Base-by-base conservation (phyloP, 2,329 filamentous ascomycete species). In the Phialocephala subalpina region DNA sequence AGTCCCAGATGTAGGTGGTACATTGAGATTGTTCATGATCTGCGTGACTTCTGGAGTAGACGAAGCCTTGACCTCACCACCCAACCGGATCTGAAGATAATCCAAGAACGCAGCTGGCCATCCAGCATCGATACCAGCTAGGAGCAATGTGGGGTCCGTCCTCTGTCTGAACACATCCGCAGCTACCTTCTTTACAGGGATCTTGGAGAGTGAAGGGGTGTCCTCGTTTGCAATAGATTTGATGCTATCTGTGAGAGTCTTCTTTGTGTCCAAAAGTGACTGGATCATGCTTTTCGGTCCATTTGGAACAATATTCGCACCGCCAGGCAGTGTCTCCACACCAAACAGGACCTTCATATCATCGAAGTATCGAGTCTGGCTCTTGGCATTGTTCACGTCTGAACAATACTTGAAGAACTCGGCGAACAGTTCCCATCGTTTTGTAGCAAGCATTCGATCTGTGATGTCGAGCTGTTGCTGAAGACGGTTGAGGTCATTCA, bases 101-200 rank as follows among this genome's bases (percentile, higher is more conserved):
- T 68, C 63, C 2, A 68, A 52, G n/a, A 63, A 68, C 3, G 52
- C 63, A 16, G 27, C 29, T 16, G 60, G 47, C 60, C 60, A 63
- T 33, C 63, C 66, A 45, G 63, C 49, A 18, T 68, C 57, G 1
- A 66, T 55, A 35, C 66, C 66, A 3, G 59, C 66, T 33, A 68
- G 12, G 2, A 35, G 36, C 2, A 68, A 22, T 8, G 63, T 68
- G 16, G 66, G 66, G 58, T 68, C 66, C 20, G 36, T 66, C 33
- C 65, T 52, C 22, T 38, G 27, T 11, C n/a, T 47, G 25, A 65
- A 65, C 29, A 33, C 29, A 33, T 33, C 29, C 9, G 29, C 29
- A 33, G 29, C 29, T 33, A 33, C 29, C 29, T 33, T 33, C 29
- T 33, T 33, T 3, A 42, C 38, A 4, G 38, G 38, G 5, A 42